These are phyloP conservation scores for Brettanomyces bruxellensis DNA, from an alignment of 805 yeast genomes.

Conservation along the genomic window DNA sequence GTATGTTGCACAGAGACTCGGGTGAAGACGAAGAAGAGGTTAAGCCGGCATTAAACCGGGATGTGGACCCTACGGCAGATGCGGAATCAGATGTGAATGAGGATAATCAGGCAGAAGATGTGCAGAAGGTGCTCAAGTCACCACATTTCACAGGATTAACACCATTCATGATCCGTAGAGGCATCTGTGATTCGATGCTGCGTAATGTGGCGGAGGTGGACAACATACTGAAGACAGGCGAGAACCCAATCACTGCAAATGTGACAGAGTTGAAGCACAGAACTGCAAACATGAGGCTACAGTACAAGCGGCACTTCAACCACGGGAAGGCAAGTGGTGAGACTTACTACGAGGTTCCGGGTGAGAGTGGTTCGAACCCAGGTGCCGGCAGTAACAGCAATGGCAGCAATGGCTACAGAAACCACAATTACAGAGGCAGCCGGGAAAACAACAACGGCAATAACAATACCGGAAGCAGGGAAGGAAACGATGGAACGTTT, in stretches of 20 bases:
- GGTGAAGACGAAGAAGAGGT: no score
- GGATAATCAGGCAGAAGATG: not conserved
- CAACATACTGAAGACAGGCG: slow-evolving; percentile 29
- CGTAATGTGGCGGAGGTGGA: slow-evolving; percentile 41
- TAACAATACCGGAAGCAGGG: not conserved
- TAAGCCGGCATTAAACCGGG: no score
- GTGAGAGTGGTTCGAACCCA: slow-evolving; percentile 2
- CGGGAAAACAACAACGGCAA: not conserved
- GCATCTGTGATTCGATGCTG: slow-evolving; percentile 37
- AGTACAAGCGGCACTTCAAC: slow-evolving; percentile 1
- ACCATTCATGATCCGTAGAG: slow-evolving; percentile 35
- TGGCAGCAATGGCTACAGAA: not conserved
- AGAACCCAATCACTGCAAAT: slow-evolving; percentile 6
- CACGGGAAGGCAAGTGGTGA: slow-evolving; percentile 21
- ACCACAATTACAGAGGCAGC: not conserved
- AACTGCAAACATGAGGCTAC: not conserved
- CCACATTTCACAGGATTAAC: slow-evolving; percentile 23
- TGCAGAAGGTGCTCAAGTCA: no score
- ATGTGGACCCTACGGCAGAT: not conserved
- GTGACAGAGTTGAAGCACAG: slow-evolving; percentile 15
- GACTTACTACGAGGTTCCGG: not conserved
- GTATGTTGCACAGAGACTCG: no score
- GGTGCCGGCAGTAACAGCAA: not conserved
- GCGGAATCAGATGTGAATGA: not conserved
- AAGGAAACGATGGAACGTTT: no score